Base-by-base conservation (phyloP, 129 eudicot species). In the Mikania micrantha region DNA sequence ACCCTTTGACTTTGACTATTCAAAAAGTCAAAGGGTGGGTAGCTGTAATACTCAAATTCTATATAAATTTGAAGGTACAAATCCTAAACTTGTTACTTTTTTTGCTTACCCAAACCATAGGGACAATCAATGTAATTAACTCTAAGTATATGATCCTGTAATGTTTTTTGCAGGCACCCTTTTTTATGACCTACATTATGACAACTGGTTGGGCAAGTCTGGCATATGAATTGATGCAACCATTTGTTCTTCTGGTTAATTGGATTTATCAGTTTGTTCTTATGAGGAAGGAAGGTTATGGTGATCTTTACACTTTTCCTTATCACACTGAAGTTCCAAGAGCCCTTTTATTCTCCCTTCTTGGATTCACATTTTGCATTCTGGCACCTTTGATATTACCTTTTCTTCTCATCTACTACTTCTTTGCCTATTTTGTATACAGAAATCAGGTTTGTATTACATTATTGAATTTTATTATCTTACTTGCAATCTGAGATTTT, bases 171-270 rank as follows among this genome's bases (percentile, higher is more conserved):
- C 92, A 93, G 99, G 95, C 94, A 5, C 79, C 85, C 60, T 93
- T 86, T 81, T 93, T 93, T 72, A 89, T 89, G 90, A 79, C 92
- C 17, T 93, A 93, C 48, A 82, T 88, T 25, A 72, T 93, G 81
- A 93, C 99, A 47, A 82, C 95, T 34, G 99, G 99, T 32, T 93
- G 99, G 99, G 85, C 99, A 9, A 86, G 96, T 80, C 67, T 93
- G 78, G 89, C 99, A 21, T 72, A 44, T 45, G 99, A 93, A 64
- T 73, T 93, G 72, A 80, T 83, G 82, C 99, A 89, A 76, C 92
- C 95, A 34, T 81, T 71, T 77, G 83, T 84, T 50, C 90, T 93
- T 64, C 29, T 89, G 32, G 74, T 81, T 71, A 87, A 93, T 74
- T 81, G 79, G 77, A 56, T 93, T 40, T 80, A 54, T 67, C 81